Percentiles rank a stretch among this genome's conserved stretches.
Conservation (phyloP, 805 yeast species). For the Ogataea neopini region DNA sequence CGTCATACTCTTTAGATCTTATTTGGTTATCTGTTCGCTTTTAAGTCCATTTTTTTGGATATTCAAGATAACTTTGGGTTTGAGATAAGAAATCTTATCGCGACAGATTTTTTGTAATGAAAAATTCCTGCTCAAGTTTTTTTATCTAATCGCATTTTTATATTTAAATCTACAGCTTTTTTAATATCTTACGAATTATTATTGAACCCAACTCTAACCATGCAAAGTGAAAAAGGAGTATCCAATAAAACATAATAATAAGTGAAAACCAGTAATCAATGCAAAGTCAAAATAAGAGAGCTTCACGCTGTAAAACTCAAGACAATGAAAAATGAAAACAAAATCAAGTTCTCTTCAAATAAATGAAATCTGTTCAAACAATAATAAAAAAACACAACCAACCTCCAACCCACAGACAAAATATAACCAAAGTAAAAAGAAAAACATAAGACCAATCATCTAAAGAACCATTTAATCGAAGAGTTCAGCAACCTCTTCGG, state of each 20-base stretch:
- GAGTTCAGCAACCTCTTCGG: slow-evolving; percentile 19
- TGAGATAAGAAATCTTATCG: slow-evolving; percentile 1
- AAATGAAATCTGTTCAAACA: neutral
- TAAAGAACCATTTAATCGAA: slow-evolving; percentile 9
- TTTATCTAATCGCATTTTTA: neutral
- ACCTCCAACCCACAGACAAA: neutral
- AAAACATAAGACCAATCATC: slow-evolving; percentile 8
- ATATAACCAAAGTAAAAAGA: neutral
- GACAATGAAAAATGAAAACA: neutral
- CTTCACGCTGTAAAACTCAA: neutral
- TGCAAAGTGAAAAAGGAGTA: neutral
- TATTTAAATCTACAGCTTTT: no score
- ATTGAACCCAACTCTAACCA: slow-evolving; percentile 6
- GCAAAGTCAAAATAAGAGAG: slow-evolving; percentile 1
- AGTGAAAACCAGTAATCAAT: slow-evolving; percentile 5
- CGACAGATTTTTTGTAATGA: neutral
- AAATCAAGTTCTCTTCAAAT: slow-evolving; percentile 1
- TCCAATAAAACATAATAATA: slow-evolving; percentile 1
- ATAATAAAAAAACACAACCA: neutral
- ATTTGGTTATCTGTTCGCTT: slow-evolving; percentile 7
- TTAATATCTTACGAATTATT: neutral
- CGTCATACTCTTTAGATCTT: slow-evolving; percentile 12
- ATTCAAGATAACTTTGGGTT: slow-evolving; percentile 1
- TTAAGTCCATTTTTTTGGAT: slow-evolving; percentile 8
- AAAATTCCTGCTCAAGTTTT: neutral